Percentiles rank a stretch among this genome's conserved stretches.
These are phyloP conservation scores for Silybum marianum DNA, from an alignment of 129 eudicot genomes.

Conservation along the genomic window DNA sequence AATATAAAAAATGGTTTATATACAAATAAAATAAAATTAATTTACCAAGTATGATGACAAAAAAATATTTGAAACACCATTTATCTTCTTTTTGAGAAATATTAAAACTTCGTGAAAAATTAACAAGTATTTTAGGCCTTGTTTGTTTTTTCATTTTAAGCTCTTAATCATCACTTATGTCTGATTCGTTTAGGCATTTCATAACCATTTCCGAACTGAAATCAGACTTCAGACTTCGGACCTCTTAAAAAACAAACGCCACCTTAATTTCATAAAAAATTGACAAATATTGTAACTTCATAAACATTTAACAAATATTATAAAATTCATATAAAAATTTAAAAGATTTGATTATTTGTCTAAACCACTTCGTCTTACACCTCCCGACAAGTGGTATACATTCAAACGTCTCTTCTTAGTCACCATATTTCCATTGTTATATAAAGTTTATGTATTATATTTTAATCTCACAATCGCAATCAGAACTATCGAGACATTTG, in stretches of 20 bases:
- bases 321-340: neutral
- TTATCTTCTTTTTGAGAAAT: neutral
- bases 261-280: too few species aligned
- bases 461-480: constrained; percentile 8
- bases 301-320: neutral
- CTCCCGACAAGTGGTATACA: neutral
- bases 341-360: constrained; percentile 1
- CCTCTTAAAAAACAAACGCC: too few species aligned
- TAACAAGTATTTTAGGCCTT: too few species aligned
- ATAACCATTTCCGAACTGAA: too few species aligned
- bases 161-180: too few species aligned
- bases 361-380: constrained; percentile 16
- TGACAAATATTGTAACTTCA: neutral
- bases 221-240: too few species aligned
- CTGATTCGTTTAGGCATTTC: too few species aligned
- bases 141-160: too few species aligned
- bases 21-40: too few species aligned
- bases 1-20: neutral
- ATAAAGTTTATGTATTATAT: neutral
- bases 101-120: neutral
- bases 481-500: neutral
- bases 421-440: neutral
- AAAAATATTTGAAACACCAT: neutral
- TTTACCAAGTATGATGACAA: neutral
- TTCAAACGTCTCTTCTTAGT: constrained; percentile 7